phyloP scores from a whole-genome alignment of 1,284 basidiomycete genomes.

The Exobasidium cylindrosporum region DNA sequence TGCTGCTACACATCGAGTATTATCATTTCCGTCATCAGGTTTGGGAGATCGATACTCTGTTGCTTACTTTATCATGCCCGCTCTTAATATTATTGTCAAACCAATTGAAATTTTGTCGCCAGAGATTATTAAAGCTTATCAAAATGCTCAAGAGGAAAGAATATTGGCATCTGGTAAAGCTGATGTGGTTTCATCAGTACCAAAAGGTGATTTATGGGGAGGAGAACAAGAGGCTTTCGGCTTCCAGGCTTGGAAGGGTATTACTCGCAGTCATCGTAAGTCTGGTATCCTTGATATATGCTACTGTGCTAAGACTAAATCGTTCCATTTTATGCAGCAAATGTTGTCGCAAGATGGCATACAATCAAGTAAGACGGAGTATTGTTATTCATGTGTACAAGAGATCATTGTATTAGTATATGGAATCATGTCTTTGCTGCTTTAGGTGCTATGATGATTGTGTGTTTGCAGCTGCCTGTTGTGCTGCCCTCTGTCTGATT shows the following conservation, averaged over 20 bases:
- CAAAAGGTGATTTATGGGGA: constrained; percentile 32
- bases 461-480: constrained; percentile 1
- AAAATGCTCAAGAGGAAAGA: constrained; percentile 19
- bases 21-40: constrained; percentile 7
- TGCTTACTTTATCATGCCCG: constrained; percentile 41
- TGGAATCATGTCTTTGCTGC: not conserved
- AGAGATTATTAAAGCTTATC: constrained; percentile 24
- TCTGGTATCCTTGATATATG: constrained; percentile 5
- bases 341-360: not conserved
- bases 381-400: not conserved
- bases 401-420: not conserved
- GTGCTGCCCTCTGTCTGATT: constrained; percentile 1
- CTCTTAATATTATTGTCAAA: constrained; percentile 26
- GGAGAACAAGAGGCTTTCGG: constrained; percentile 30
- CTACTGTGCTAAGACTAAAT: too few relatives aligned
- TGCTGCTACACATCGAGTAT: constrained; percentile 43
- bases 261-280: constrained; percentile 29
- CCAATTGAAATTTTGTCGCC: constrained; percentile 17
- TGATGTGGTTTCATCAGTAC: constrained; percentile 25
- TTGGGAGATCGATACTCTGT: constrained; percentile 19
- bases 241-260: constrained; percentile 38
- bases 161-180: constrained; percentile 5
- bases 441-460: not conserved
- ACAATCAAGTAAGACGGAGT: not conserved
- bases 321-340: too few relatives aligned